Evolutionary conservation across 2,329 filamentous ascomycete species (phyloP).

Genomic region (Xylaria sp.): DNA sequence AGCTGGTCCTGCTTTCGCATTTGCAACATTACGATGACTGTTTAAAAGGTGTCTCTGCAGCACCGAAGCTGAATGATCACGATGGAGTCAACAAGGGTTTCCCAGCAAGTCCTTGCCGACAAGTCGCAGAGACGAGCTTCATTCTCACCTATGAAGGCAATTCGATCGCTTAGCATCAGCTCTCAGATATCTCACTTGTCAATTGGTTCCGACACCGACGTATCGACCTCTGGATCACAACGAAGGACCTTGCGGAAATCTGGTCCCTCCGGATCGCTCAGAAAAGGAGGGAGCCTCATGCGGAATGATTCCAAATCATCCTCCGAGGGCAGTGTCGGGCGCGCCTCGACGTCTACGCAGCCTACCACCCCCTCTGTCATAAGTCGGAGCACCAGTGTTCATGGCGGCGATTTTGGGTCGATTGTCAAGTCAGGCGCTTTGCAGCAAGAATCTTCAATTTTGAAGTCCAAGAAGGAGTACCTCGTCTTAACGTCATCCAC

Average conservation of each 20-base stretch:
- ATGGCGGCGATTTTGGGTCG: constrained; percentile 34
- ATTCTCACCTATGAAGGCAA: constrained; percentile 41
- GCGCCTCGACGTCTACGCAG: constrained; percentile 39
- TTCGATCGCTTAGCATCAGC: constrained; percentile 42
- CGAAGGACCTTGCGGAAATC: constrained; percentile 37
- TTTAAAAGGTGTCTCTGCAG: not conserved
- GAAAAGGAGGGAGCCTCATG: constrained; percentile 35
- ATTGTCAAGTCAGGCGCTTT: constrained; percentile 54
- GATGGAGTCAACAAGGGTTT: constrained; percentile 36
- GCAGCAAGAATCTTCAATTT: constrained; percentile 55
- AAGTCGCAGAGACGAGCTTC: constrained; percentile 38
- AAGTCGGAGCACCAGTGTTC: constrained; percentile 39
- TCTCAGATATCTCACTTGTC: constrained; percentile 39
- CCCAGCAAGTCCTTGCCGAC: constrained; percentile 30
- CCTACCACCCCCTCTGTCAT: constrained; percentile 40
- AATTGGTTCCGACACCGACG: constrained; percentile 37
- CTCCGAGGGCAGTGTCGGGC: constrained; percentile 36
- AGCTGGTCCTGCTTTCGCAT: not conserved
- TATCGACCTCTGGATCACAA: constrained; percentile 27
- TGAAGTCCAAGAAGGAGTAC: constrained; percentile 57
- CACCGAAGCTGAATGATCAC: constrained; percentile 11
- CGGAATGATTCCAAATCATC: constrained; percentile 42
- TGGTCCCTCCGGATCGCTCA: constrained; percentile 32
- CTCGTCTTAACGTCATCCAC: constrained; percentile 58
- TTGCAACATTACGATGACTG: constrained; percentile 9